phyloP scores from a whole-genome alignment of 2,329 filamentous ascomycete species.

The Beauveria asiatica region DNA sequence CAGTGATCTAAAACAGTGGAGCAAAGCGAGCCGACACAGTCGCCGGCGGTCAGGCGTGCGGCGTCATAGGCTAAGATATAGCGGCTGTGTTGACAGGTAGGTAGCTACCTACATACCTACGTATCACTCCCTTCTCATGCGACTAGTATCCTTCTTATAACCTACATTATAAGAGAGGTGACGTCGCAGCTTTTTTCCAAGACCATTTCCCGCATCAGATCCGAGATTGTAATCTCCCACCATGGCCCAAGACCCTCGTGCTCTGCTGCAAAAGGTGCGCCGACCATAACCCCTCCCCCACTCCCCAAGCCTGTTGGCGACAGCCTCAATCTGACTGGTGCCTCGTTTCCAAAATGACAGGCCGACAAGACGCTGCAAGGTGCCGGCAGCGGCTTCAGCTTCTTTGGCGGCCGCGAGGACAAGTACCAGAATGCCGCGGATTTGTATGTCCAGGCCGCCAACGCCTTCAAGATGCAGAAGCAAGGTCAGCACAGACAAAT shows the following conservation, averaged over 20 bases:
- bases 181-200: background rate
- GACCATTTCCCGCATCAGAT: background rate
- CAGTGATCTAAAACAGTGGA: constrained; percentile 5
- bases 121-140: constrained; percentile 8
- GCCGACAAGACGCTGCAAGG: constrained; percentile 75
- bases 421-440: constrained; percentile 89
- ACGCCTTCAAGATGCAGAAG: constrained; percentile 84
- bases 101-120: background rate
- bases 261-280: constrained; percentile 66
- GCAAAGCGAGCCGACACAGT: background rate
- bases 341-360: constrained; percentile 36
- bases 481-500: constrained; percentile 48
- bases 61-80: constrained; percentile 7
- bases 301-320: background rate
- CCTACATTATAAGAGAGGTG: background rate
- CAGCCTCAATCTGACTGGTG: background rate
- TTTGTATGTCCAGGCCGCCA: constrained; percentile 78
- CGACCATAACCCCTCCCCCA: constrained; percentile 20
- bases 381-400: constrained; percentile 73
- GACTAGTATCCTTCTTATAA: background rate
- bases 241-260: constrained; percentile 72
- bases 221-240: constrained; percentile 6
- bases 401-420: constrained; percentile 79
- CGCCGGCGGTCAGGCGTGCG: constrained; percentile 8
- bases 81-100: background rate